Base-by-base conservation (phyloP, 805 yeast genomes). In the Yarrowia sp. region DNA sequence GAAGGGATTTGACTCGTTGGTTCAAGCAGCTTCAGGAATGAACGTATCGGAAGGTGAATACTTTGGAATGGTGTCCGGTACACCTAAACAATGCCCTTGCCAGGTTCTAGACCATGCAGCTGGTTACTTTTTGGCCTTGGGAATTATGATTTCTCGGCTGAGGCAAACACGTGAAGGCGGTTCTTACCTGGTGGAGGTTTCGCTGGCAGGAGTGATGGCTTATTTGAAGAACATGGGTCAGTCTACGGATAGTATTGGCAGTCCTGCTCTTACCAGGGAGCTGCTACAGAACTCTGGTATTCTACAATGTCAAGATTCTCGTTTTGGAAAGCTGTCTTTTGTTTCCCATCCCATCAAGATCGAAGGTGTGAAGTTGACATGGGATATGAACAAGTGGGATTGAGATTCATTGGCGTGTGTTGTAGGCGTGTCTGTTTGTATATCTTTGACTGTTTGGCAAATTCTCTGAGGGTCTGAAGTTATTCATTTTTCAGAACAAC, bases 31-130 rank as follows among this genome's bases (percentile, higher is more conserved):
- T 15, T 55, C 61, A 5, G 61, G 61, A 39, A 55, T 55, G 61
- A 55, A 55, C n/a, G 20, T 24, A 1, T 55, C 61, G 1, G 61
- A 55, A 10, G 61, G 61, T 1, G 36, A 39, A 9, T 55, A 24
- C 14, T 55, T 55, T n/a, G 61, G 61, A 9, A 13, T 39, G 19
- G n/a, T 4, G 2, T 6, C 33, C 2, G 46, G 24, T 19, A 20
- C 36, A 5, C 61, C 61, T 12, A 55, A 55, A 24, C 36, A 20
- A 5, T 55, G 61, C n/a, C 61, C 61, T 24, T 55, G 61, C 15
- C 61, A 55, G n/a, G 61, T 55, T 2, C 46, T 55, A 4, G 61
- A 55, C 12, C 61, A 55, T 39, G 61, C 61, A 24, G 61, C 61
- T 4, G 61, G 61, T 2, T 55, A 55, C 61, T 55, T 55, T 39